Conservation (phyloP, 192 early-diverging fungal genomes). For the Coemansia sp. region DNA sequence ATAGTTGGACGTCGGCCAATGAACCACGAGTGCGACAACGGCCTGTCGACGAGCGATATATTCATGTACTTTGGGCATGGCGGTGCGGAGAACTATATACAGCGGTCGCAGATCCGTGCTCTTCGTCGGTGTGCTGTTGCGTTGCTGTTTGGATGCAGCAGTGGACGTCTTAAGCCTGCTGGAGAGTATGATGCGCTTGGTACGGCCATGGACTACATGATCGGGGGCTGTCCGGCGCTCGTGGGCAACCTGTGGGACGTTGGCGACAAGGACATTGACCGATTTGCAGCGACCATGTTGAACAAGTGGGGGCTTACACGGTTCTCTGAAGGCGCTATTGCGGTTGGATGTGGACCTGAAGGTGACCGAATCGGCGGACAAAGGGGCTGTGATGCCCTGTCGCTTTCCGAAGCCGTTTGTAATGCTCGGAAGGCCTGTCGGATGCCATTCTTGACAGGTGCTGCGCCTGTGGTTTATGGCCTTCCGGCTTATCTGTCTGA, state of each 20-base stretch:
- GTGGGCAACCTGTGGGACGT: slow-evolving; percentile 99
- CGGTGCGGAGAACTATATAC: slow-evolving; percentile 81
- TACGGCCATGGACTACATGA: slow-evolving; percentile 77
- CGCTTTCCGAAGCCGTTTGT: slow-evolving; percentile 76
- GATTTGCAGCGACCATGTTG: slow-evolving; percentile 74
- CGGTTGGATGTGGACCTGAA: slow-evolving; percentile 13
- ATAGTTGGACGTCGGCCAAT: slow-evolving; percentile 65
- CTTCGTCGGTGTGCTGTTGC: slow-evolving; percentile 73
- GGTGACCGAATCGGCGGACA: not conserved
- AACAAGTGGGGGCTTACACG: slow-evolving; percentile 67
- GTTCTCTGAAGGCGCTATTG: slow-evolving; percentile 11
- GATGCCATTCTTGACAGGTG: slow-evolving; percentile 84
- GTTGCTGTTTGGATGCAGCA: slow-evolving; percentile 93
- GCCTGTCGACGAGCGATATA: slow-evolving; percentile 59
- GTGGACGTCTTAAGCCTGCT: slow-evolving; percentile 66
- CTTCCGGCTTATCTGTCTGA: slow-evolving; percentile 59
- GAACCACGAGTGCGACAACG: slow-evolving; percentile 62
- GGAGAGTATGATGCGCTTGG: slow-evolving; percentile 93
- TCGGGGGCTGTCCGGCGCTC: slow-evolving; percentile 81
- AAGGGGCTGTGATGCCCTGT: slow-evolving; percentile 36
- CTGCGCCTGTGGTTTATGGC: slow-evolving; percentile 93
- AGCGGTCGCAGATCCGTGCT: slow-evolving; percentile 63
- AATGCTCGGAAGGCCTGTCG: slow-evolving; percentile 69
- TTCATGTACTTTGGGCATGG: slow-evolving; percentile 95
- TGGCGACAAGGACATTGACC: slow-evolving; percentile 94